phyloP scores from a whole-genome alignment of 306 rosid species.

The Biancaea sappan region DNA sequence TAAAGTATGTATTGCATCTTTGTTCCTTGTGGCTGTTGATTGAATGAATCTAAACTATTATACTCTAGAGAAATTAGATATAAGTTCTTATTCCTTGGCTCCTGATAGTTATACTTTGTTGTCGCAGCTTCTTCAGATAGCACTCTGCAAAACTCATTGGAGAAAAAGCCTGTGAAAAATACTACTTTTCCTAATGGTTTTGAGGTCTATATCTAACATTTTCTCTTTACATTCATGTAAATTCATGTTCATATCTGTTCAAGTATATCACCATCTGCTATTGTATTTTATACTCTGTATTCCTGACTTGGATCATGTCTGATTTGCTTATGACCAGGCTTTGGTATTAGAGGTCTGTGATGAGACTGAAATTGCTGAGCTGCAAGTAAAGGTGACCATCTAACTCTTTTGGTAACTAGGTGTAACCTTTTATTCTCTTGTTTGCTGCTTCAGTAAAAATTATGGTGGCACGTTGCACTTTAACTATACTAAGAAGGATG shows the following conservation, averaged over 20 bases:
- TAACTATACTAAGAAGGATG: background rate
- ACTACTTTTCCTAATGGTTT: conserved; percentile 72
- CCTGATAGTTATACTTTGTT: conserved; percentile 27
- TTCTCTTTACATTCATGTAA: conserved; percentile 18
- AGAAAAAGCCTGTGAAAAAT: conserved; percentile 48
- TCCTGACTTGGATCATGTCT: conserved; percentile 36
- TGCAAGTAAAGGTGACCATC: conserved; percentile 67
- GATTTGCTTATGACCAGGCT: conserved; percentile 52
- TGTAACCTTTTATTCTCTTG: conserved; percentile 19
- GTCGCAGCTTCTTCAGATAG: conserved; percentile 51
- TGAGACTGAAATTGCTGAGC: conserved; percentile 83
- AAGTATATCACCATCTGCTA: conserved; percentile 2
- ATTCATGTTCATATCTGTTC: background rate
- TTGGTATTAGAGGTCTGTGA: conserved; percentile 79
- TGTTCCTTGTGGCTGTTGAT: background rate
- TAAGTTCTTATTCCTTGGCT: background rate
- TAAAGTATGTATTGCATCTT: background rate
- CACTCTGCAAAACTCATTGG: conserved; percentile 39
- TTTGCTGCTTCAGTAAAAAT: background rate
- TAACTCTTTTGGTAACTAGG: background rate
- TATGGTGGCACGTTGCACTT: background rate
- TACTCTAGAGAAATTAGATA: conserved; percentile 15
- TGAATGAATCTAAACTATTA: background rate
- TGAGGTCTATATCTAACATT: conserved; percentile 52
- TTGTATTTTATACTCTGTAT: conserved; percentile 20